Percentiles rank a stretch among this genome's conserved stretches.
Conservation (phyloP, 1,284 basidiomycete species). For the Porogramme epimiltina region DNA sequence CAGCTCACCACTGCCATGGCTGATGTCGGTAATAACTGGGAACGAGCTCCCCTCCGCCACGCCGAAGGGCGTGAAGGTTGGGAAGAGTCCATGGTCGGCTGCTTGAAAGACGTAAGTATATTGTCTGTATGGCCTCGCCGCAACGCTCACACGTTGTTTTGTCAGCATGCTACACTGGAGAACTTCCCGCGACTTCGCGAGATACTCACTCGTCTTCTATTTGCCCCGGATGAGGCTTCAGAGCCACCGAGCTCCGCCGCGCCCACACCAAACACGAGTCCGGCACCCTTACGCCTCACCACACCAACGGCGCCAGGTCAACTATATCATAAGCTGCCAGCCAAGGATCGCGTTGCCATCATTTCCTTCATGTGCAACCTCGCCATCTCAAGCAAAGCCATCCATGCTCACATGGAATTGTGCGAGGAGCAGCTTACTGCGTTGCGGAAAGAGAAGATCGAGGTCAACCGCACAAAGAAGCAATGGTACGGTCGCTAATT, state of each 20-base stretch:
- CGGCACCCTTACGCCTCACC: conserved; percentile 34
- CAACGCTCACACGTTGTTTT: conserved; percentile 9
- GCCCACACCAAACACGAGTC: conserved; percentile 44
- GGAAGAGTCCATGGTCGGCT: conserved; percentile 87
- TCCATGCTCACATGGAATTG: conserved; percentile 88
- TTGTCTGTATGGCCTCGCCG: not conserved
- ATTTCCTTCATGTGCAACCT: conserved; percentile 88
- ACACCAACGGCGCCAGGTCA: conserved; percentile 58
- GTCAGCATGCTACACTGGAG: conserved; percentile 73
- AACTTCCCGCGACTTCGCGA: conserved; percentile 78
- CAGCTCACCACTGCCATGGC: conserved; percentile 64
- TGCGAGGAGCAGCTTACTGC: conserved; percentile 91
- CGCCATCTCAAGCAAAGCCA: conserved; percentile 85
- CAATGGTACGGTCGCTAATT: conserved; percentile 65
- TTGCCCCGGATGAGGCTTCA: conserved; percentile 51
- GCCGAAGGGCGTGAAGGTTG: conserved; percentile 73
- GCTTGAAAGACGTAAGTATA: conserved; percentile 80
- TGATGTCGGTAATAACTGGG: conserved; percentile 81
- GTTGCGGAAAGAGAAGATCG: conserved; percentile 93
- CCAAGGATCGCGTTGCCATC: conserved; percentile 83
- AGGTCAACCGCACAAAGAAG: conserved; percentile 88
- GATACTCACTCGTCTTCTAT: conserved; percentile 77
- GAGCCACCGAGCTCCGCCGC: conserved; percentile 40
- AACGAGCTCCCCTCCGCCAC: conserved; percentile 68
- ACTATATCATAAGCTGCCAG: conserved; percentile 74